Percentiles rank a stretch among this genome's conserved stretches.
Conservation (phyloP, 345 rosid genomes). For the Eucalyptus tenuipes region DNA sequence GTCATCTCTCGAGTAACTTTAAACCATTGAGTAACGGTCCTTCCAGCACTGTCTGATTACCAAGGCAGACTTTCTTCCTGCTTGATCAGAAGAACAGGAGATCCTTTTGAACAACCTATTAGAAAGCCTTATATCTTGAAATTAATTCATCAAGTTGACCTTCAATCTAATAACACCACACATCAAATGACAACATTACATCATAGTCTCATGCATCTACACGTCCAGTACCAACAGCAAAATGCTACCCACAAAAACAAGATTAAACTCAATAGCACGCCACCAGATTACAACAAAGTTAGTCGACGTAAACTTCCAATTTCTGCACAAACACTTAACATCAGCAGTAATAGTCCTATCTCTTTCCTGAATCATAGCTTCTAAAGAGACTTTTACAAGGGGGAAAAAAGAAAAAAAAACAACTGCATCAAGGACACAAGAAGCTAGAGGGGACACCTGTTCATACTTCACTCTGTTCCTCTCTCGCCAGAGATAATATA, state of each 20-base stretch:
- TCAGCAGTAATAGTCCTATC: neutral
- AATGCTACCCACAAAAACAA: neutral
- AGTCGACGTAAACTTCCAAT: neutral
- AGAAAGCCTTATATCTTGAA: neutral
- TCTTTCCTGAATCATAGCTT: neutral
- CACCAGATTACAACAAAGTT: neutral
- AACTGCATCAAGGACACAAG: neutral
- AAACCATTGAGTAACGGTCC: accelerated
- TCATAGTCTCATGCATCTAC: neutral
- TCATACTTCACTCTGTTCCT: neutral
- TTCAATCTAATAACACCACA: too few species aligned
- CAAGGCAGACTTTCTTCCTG: neutral
- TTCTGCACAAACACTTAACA: neutral
- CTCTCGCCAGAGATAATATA: neutral
- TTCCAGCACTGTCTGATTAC: neutral
- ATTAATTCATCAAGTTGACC: neutral
- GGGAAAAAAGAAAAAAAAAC: too few species aligned
- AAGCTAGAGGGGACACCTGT: neutral
- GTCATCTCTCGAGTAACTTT: neutral
- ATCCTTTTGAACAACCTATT: neutral
- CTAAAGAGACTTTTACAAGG: neutral
- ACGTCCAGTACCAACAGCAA: neutral
- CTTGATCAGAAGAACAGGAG: neutral
- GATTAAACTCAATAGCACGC: neutral
- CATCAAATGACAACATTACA: too few species aligned